Evolutionary conservation across 2,329 filamentous ascomycete genomes (phyloP).

Genomic region (Ceratocystis ficicola): DNA sequence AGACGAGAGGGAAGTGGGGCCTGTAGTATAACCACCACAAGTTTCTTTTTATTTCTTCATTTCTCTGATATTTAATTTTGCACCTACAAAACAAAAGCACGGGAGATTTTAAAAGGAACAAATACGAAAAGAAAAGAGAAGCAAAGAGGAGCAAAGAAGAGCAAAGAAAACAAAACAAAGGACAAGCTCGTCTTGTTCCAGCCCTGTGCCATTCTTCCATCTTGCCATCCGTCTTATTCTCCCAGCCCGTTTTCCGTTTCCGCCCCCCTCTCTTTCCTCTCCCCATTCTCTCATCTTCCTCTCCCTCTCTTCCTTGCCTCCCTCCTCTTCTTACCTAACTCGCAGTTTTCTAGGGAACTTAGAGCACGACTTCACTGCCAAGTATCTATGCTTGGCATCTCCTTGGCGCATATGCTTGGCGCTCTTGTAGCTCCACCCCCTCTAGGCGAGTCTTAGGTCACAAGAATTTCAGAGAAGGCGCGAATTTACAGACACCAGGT

Average conservation of each 20-base stretch:
- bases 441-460: not conserved
- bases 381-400: conserved; percentile 14
- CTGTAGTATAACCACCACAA: not conserved
- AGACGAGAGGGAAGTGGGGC: not conserved
- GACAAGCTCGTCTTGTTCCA: not conserved
- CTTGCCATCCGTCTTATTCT: not conserved
- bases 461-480: not conserved
- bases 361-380: conserved; percentile 11
- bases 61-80: no score
- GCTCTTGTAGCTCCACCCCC: conserved; percentile 3
- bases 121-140: not conserved
- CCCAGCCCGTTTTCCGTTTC: not conserved
- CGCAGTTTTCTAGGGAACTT: no score
- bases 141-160: not conserved
- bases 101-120: not conserved
- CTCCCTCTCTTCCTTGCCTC: not conserved
- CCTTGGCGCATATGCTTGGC: conserved; percentile 23
- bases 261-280: not conserved
- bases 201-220: not conserved
- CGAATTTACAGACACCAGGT: not conserved
- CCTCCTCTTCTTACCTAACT: no score
- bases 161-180: not conserved
- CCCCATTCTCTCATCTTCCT: not conserved
- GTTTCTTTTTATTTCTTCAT: not conserved
- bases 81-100: no score